Evolutionary conservation across 352 stramenopile genomes (phyloP).

Genomic region (Phytophthora foliorum): DNA sequence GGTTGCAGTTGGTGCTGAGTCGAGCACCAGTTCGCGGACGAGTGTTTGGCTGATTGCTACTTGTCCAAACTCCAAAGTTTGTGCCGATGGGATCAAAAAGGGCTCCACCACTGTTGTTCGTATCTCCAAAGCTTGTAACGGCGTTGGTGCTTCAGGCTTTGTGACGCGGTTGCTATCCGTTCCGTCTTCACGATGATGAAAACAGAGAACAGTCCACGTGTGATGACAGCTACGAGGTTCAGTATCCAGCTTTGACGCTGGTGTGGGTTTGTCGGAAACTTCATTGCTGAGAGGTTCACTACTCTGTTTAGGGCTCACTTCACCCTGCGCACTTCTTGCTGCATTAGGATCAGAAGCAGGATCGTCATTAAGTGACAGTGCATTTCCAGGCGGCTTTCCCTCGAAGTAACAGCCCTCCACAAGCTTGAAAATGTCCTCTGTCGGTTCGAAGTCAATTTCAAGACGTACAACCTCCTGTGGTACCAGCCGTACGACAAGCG

Average conservation of each 20-base stretch:
- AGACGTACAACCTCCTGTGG: slow-evolving; percentile 62
- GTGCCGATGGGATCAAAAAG: slow-evolving; percentile 52
- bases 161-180: background rate
- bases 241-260: slow-evolving; percentile 1
- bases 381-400: slow-evolving; percentile 1
- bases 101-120: slow-evolving; percentile 70
- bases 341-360: background rate
- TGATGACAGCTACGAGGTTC: slow-evolving; percentile 83
- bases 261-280: background rate
- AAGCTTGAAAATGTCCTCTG: slow-evolving; percentile 52
- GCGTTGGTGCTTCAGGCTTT: background rate
- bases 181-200: slow-evolving; percentile 39
- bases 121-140: slow-evolving; percentile 72
- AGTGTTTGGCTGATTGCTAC: slow-evolving; percentile 85
- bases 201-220: slow-evolving; percentile 83
- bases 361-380: background rate
- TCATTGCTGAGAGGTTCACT: background rate
- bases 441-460: slow-evolving; percentile 86
- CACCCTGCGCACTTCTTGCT: slow-evolving; percentile 23
- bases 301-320: slow-evolving; percentile 6
- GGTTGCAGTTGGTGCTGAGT: slow-evolving; percentile 35
- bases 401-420: slow-evolving; percentile 25
- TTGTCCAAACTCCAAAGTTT: slow-evolving; percentile 83
- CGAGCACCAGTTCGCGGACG: slow-evolving; percentile 65
- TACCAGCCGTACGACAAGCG: slow-evolving; percentile 63